Evolutionary conservation across 129 eudicot genomes (phyloP).

Genomic region (Lactuca sativa): DNA sequence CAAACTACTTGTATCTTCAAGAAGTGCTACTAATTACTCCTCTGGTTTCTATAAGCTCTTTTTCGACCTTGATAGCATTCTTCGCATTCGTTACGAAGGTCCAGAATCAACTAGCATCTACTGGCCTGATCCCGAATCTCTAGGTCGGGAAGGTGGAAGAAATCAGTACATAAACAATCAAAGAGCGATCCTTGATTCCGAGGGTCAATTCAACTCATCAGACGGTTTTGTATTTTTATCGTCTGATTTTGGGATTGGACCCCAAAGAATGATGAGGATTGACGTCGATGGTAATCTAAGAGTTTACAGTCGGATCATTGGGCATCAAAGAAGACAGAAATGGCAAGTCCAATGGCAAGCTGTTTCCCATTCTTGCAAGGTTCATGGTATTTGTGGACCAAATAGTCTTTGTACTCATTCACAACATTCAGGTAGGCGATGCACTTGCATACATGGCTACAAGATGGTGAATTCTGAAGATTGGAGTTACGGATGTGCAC

Average conservation of each 20-base stretch:
- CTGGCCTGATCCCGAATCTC: conserved; percentile 20
- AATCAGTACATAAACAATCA: conserved; percentile 15
- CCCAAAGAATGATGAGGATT: conserved; percentile 36
- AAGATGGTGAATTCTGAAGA: conserved; percentile 38
- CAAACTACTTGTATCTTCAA: conserved; percentile 37
- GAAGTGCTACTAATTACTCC: conserved; percentile 31
- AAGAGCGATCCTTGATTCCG: conserved; percentile 31
- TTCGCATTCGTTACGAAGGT: conserved; percentile 38
- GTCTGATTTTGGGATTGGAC: conserved; percentile 28
- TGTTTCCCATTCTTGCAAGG: conserved; percentile 23
- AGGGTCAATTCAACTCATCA: conserved; percentile 35
- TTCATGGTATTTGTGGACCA: conserved; percentile 47
- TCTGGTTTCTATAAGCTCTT: conserved; percentile 45
- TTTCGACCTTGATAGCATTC: conserved; percentile 46
- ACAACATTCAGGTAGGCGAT: conserved; percentile 15
- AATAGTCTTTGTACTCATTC: conserved; percentile 38
- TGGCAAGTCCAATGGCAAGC: conserved; percentile 52
- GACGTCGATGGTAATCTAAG: conserved; percentile 50
- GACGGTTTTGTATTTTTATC: conserved; percentile 21
- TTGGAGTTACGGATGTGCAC: conserved; percentile 47
- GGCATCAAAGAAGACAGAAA: background rate
- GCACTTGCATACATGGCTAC: conserved; percentile 43
- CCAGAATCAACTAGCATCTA: background rate
- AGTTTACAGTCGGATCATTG: conserved; percentile 33
- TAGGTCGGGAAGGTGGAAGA: conserved; percentile 14